phyloP scores from a whole-genome alignment of 352 stramenopile genomes.

The Achlya hypogyna region DNA sequence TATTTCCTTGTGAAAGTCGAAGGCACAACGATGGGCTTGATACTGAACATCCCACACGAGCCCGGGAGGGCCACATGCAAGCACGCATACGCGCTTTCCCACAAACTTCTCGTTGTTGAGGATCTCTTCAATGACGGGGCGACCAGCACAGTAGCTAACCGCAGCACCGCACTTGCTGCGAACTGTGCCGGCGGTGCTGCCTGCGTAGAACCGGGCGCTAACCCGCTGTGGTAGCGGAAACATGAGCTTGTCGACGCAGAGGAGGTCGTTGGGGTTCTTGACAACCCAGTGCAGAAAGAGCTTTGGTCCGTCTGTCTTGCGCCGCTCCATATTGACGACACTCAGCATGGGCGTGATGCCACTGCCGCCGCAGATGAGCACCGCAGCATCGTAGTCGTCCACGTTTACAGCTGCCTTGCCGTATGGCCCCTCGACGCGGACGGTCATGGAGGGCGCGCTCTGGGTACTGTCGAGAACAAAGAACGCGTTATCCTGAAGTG shows the following conservation, averaged over 20 bases:
- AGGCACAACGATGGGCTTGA: slow-evolving; percentile 50
- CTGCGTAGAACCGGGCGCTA: slow-evolving; percentile 4
- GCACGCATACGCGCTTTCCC: slow-evolving; percentile 34
- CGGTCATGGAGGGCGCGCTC: slow-evolving; percentile 30
- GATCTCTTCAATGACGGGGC: slow-evolving; percentile 51
- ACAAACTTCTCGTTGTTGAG: slow-evolving; percentile 63
- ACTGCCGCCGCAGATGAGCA: slow-evolving; percentile 60
- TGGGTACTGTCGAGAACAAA: slow-evolving; percentile 30
- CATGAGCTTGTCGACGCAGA: slow-evolving; percentile 41
- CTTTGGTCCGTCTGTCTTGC: slow-evolving; percentile 21
- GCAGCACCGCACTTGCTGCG: slow-evolving; percentile 43
- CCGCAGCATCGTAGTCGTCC: slow-evolving; percentile 50
- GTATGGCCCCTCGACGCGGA: slow-evolving; percentile 57
- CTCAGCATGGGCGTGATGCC: slow-evolving; percentile 72
- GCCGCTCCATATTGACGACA: slow-evolving; percentile 51
- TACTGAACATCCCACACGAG: slow-evolving; percentile 58
- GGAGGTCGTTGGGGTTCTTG: not conserved
- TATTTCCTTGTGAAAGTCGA: slow-evolving; percentile 79
- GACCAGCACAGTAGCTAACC: slow-evolving; percentile 41
- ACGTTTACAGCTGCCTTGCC: slow-evolving; percentile 51
- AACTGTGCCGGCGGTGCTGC: slow-evolving; percentile 28
- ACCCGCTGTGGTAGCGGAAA: slow-evolving; percentile 32
- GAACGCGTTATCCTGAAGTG: slow-evolving; percentile 43
- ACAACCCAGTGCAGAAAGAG: slow-evolving; percentile 10
- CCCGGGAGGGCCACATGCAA: slow-evolving; percentile 61